phyloP scores from a whole-genome alignment of 495 filamentous ascomycete genomes.

The Stereocaulon alpinum region DNA sequence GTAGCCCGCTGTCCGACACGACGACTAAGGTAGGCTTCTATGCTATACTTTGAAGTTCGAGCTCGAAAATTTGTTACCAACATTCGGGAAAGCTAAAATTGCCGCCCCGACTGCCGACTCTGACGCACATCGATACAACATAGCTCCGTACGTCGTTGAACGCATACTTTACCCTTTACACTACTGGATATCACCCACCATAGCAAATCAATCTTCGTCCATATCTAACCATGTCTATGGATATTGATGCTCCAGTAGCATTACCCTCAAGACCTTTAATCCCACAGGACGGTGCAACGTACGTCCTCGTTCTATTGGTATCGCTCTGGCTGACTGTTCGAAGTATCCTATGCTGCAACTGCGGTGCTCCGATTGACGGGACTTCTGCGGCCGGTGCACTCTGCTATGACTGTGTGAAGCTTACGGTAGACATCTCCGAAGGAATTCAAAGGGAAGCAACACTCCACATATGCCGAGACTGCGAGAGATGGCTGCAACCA shows the following conservation, averaged over 20 bases:
- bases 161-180: no score
- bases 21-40: no score
- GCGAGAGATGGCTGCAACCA: slow-evolving; percentile 87
- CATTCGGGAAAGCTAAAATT: not conserved
- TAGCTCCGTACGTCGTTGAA: no score
- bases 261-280: slow-evolving; percentile 38
- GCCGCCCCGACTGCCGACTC: not conserved
- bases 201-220: not conserved
- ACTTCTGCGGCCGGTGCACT: slow-evolving; percentile 77
- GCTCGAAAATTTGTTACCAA: no score
- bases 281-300: slow-evolving; percentile 50
- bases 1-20: not conserved
- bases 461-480: slow-evolving; percentile 79
- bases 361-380: slow-evolving; percentile 86
- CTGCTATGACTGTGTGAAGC: slow-evolving; percentile 87
- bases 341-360: slow-evolving; percentile 91
- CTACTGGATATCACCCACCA: no score
- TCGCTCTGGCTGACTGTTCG: slow-evolving; percentile 14
- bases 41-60: no score
- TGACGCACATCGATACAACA: no score
- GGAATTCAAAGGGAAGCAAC: slow-evolving; percentile 80
- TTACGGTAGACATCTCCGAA: slow-evolving; percentile 85
- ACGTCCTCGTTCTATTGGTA: slow-evolving; percentile 25
- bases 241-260: slow-evolving; percentile 53
- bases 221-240: slow-evolving; percentile 50